Percentiles rank a stretch among this genome's conserved stretches.
Evolutionary conservation across 441 rosid genomes (phyloP).

Genomic region (Croton laevigatus): DNA sequence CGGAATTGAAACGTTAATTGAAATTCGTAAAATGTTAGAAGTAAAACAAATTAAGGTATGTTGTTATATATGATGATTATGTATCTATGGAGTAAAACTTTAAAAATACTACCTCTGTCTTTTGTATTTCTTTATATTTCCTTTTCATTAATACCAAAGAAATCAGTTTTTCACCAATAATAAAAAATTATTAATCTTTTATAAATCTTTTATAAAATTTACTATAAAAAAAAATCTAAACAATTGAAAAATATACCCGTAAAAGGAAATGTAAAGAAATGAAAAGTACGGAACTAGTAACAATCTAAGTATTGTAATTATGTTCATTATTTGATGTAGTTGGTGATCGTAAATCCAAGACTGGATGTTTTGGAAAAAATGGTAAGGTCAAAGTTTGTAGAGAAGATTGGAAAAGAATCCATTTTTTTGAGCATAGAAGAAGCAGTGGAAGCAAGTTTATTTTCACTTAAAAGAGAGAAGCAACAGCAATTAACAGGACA

Average conservation of each 20-base stretch:
- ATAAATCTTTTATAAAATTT: too few species aligned
- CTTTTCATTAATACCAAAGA: too few species aligned
- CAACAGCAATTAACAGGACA: background rate
- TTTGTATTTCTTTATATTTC: too few species aligned
- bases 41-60: slow-evolving; percentile 50
- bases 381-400: slow-evolving; percentile 55
- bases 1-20: slow-evolving; percentile 62
- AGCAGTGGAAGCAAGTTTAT: slow-evolving; percentile 51
- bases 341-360: slow-evolving; percentile 72
- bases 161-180: too few species aligned
- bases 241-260: too few species aligned
- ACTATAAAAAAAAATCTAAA: too few species aligned
- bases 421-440: slow-evolving; percentile 63
- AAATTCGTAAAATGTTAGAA: slow-evolving; percentile 46
- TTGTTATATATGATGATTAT: too few species aligned
- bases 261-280: too few species aligned
- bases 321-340: slow-evolving; percentile 31
- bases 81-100: too few species aligned
- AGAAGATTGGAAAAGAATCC: slow-evolving; percentile 51
- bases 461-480: slow-evolving; percentile 28
- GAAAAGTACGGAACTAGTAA: too few species aligned
- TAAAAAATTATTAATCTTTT: too few species aligned
- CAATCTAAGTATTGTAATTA: background rate
- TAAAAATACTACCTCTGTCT: too few species aligned
- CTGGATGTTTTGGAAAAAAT: slow-evolving; percentile 75